A percentile compares a stretch with the other conserved stretches of the same genome.
These are phyloP conservation scores for Alloteropsis semialata DNA, from an alignment of 176 grass and related monocot genomes.

Conservation along the genomic window DNA sequence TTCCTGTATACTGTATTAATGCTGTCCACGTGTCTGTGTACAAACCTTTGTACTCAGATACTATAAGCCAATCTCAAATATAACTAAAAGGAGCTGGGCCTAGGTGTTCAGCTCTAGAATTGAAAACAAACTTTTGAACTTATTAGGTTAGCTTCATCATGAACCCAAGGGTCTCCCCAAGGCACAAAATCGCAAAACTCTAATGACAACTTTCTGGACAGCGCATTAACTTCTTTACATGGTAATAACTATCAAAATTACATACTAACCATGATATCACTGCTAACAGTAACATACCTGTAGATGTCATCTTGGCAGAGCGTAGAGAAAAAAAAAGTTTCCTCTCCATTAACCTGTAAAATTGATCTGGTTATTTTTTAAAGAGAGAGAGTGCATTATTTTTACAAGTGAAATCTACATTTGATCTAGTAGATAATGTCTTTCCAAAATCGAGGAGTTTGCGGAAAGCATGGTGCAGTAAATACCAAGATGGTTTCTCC, in stretches of 20 bases:
- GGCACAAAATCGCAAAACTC: background rate
- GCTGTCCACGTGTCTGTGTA: conserved; percentile 62
- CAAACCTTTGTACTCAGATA: conserved; percentile 23
- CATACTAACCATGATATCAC: conserved; percentile 5
- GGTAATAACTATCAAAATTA: background rate
- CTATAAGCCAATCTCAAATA: background rate
- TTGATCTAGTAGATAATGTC: background rate
- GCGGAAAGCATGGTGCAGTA: conserved; percentile 7
- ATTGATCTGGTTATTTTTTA: conserved; percentile 23
- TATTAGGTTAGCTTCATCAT: background rate
- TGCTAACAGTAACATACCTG: conserved; percentile 54
- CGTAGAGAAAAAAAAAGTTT: conserved; percentile 72
- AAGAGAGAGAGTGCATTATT: conserved; percentile 10
- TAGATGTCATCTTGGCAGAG: conserved; percentile 71
- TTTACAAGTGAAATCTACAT: background rate
- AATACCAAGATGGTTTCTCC: conserved; percentile 83
- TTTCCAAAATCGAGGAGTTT: background rate
- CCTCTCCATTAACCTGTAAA: conserved; percentile 76
- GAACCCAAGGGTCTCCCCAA: background rate
- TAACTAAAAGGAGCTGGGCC: background rate
- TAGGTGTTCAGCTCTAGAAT: conserved; percentile 7
- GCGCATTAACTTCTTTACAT: background rate
- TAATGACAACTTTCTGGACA: background rate
- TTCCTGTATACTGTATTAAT: conserved; percentile 74
- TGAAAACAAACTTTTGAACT: conserved; percentile 9